A percentile compares a stretch with the other conserved stretches of the same genome.
Evolutionary conservation across 2,329 filamentous ascomycete genomes (phyloP).

Genomic region (Neonectria punicea): DNA sequence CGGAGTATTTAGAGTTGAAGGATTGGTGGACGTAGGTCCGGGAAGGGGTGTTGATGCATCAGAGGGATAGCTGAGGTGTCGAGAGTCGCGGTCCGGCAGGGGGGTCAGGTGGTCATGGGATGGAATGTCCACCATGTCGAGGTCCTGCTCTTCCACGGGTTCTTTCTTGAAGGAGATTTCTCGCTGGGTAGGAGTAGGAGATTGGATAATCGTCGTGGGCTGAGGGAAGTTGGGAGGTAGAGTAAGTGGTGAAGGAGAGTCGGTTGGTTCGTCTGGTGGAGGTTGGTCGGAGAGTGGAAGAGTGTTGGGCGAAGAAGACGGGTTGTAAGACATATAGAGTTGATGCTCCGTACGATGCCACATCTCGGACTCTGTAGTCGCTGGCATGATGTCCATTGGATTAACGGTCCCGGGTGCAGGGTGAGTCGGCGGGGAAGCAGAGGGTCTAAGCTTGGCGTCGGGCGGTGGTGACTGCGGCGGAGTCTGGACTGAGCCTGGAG

Average conservation of each 20-base stretch:
- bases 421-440: constrained; percentile 45
- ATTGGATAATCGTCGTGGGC: constrained; percentile 42
- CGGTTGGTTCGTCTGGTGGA: constrained; percentile 30
- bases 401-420: constrained; percentile 61
- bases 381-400: constrained; percentile 64
- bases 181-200: constrained; percentile 41
- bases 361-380: constrained; percentile 51
- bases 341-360: constrained; percentile 52
- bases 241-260: constrained; percentile 43
- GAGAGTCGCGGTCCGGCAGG: constrained; percentile 35
- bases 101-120: constrained; percentile 41
- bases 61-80: constrained; percentile 50
- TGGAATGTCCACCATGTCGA: constrained; percentile 40
- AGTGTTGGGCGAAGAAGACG: constrained; percentile 39
- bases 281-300: constrained; percentile 24
- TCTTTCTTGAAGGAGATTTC: constrained; percentile 33
- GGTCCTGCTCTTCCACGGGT: constrained; percentile 33
- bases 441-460: constrained; percentile 37
- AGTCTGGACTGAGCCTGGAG: constrained; percentile 35
- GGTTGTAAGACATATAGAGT: constrained; percentile 44
- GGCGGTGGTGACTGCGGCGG: constrained; percentile 42
- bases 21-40: constrained; percentile 52
- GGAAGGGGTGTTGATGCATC: constrained; percentile 56
- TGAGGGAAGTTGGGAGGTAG: constrained; percentile 35
- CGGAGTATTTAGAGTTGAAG: constrained; percentile 57